Percentiles rank a stretch among this genome's conserved stretches.
phyloP scores from a whole-genome alignment of 2,329 filamentous ascomycete genomes.

The Rutstroemia sp. region DNA sequence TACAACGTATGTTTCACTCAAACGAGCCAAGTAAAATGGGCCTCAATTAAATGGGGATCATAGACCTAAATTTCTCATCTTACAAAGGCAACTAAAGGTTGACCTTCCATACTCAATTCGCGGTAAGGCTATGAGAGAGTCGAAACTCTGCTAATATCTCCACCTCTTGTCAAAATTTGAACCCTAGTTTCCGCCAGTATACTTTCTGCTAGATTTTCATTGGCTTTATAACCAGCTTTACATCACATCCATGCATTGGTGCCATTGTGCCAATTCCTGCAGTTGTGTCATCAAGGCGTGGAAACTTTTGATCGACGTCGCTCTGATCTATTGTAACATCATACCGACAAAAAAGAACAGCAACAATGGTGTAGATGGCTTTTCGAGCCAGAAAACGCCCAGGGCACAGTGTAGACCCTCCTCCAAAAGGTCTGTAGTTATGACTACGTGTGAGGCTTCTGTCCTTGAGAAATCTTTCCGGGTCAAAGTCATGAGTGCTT shows the following conservation, averaged over 20 bases:
- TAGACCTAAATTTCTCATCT: too few relatives aligned
- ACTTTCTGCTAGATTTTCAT: too few relatives aligned
- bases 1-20: too few relatives aligned
- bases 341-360: not conserved
- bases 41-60: too few relatives aligned
- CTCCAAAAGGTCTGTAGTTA: slow-evolving; percentile 2
- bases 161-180: too few relatives aligned
- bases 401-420: slow-evolving; percentile 3
- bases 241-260: not conserved
- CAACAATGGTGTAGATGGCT: not conserved
- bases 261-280: not conserved
- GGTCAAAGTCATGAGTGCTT: slow-evolving; percentile 1
- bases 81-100: too few relatives aligned
- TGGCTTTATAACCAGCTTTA: not conserved
- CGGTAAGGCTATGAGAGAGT: too few relatives aligned
- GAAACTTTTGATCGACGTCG: not conserved
- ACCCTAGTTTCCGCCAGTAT: too few relatives aligned
- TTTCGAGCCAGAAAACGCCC: slow-evolving; percentile 1
- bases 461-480: slow-evolving; percentile 1
- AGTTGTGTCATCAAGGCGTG: not conserved
- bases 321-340: not conserved
- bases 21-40: too few relatives aligned
- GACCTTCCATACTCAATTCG: too few relatives aligned
- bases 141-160: too few relatives aligned
- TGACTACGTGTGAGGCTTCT: not conserved